Base-by-base conservation (phyloP, 495 filamentous ascomycete genomes). In the Hypoxylon rickii region DNA sequence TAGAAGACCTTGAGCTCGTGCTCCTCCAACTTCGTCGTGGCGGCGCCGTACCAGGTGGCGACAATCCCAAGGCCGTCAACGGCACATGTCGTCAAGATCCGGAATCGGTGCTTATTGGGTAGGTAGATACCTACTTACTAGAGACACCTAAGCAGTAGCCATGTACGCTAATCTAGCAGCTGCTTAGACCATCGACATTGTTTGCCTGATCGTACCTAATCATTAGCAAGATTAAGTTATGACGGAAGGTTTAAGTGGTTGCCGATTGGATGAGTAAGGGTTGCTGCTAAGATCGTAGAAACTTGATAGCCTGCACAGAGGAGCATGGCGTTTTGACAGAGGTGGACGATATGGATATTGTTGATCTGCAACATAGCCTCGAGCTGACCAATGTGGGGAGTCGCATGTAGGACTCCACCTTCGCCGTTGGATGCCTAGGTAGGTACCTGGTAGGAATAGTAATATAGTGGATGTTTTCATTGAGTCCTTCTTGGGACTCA, bases 191-290 rank as follows among this genome's bases (percentile, higher is more conserved):
- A 36, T 38, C 19, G 10, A 44, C 31, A 13, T 33, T 21, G 12
- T 17, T 18, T 16, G 38, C 11, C 1, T 52, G 47, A 51, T 58
- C 39, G 58, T 55, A 55, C 46, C 32, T 12, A 36, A 61, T 22
- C 21, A n/a, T 42, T 43, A 12, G 36, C 15, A 5, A 62, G 58
- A 62, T 57, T 53, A 51, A 44, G 58, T 62, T 56, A 62, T 62
- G 58, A 62, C 48, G 10, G 24, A 44, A 24, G 38, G 29, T 12
- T 48, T 39, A 46, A 21, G 16, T 4, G n/a, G 36, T 32, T 48
- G 22, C 55, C 32, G 29, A 53, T 51, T 41, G 46, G 45, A 42
- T 39, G 29, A 40, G 3, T 13, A 15, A 16, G n/a, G 3, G 16
- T 42, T 39, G 50, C 32, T 33, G 52, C 13, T 15, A 34, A 34